Percentiles rank a stretch among this genome's conserved stretches.
Conservation (phyloP, 208 protist genomes). For the Leishmania arabica region DNA sequence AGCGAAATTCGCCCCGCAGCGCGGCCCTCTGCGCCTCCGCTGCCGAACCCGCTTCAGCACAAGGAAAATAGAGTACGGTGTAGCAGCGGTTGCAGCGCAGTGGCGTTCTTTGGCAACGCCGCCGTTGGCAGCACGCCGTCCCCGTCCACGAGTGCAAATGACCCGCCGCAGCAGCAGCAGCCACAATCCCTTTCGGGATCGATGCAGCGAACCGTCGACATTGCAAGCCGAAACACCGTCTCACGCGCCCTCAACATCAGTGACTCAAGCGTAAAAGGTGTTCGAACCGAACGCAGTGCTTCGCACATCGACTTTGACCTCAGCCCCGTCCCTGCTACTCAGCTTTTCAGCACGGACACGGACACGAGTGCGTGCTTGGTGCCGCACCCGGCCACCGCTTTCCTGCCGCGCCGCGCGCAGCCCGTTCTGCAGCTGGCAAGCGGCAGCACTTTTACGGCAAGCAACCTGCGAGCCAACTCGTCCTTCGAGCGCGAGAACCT, state of each 20-base stretch:
- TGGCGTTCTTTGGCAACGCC: constrained; percentile 1
- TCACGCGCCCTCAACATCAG: constrained; percentile 31
- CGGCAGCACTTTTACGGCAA: constrained; percentile 36
- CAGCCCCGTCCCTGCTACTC: constrained; percentile 20
- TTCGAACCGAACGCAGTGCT: constrained; percentile 12
- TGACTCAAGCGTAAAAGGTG: constrained; percentile 25
- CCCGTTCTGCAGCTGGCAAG: constrained; percentile 27
- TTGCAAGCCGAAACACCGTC: constrained; percentile 14
- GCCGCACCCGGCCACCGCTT: constrained; percentile 3
- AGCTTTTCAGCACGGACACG: constrained; percentile 21
- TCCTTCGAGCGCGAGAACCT: constrained; percentile 21
- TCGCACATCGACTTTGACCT: constrained; percentile 35
- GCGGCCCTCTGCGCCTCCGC: not conserved
- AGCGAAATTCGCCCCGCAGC: constrained; percentile 22
- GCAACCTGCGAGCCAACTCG: constrained; percentile 30
- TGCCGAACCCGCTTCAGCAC: not conserved
- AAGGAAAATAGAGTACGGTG: not conserved
- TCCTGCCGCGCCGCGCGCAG: constrained; percentile 15
- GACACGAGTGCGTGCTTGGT: constrained; percentile 12
- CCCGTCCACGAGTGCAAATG: not conserved
- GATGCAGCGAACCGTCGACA: not conserved
- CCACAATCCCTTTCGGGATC: constrained; percentile 11
- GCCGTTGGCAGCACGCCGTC: constrained; percentile 16
- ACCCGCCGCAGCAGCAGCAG: constrained; percentile 12
- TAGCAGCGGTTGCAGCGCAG: constrained; percentile 9